Evolutionary conservation across 2,329 filamentous ascomycete genomes (phyloP).

Genomic region (Penicillium sp.): DNA sequence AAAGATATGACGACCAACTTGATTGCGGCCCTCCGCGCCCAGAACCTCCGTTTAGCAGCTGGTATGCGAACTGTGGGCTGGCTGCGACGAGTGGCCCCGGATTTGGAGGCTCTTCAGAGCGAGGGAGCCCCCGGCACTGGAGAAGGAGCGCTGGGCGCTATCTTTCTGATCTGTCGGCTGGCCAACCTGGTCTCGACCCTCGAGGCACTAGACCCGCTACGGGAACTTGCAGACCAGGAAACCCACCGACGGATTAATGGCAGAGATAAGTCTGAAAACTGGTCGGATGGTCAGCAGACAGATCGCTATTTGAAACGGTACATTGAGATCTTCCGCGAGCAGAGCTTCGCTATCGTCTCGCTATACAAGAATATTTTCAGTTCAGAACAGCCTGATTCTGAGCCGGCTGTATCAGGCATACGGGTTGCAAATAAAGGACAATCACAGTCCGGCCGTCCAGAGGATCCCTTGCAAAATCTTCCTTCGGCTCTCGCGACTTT

Average conservation of each 20-base stretch:
- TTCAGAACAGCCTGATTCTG: constrained; percentile 44
- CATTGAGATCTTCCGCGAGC: constrained; percentile 94
- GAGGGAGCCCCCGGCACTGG: constrained; percentile 25
- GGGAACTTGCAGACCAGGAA: constrained; percentile 86
- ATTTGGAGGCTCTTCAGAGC: constrained; percentile 53
- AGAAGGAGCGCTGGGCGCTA: constrained; percentile 70
- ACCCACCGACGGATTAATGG: constrained; percentile 44
- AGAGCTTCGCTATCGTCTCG: constrained; percentile 91
- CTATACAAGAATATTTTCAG: constrained; percentile 91
- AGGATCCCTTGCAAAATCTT: constrained; percentile 47
- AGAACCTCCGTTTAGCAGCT: constrained; percentile 77
- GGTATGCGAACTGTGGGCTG: constrained; percentile 88
- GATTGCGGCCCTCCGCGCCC: constrained; percentile 68
- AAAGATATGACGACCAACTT: constrained; percentile 82
- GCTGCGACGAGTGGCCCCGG: constrained; percentile 79
- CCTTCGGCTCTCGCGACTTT: constrained; percentile 79
- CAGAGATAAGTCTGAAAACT: constrained; percentile 26
- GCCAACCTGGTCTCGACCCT: constrained; percentile 74
- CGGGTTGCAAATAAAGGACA: constrained; percentile 25
- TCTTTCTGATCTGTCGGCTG: constrained; percentile 83
- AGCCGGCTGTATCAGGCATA: constrained; percentile 24
- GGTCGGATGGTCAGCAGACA: constrained; percentile 72
- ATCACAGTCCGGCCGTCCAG: constrained; percentile 20
- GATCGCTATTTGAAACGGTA: constrained; percentile 92
- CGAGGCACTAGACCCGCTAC: constrained; percentile 75